Conservation (phyloP, 208 protist genomes). For the Crithidia thermophila region DNA sequence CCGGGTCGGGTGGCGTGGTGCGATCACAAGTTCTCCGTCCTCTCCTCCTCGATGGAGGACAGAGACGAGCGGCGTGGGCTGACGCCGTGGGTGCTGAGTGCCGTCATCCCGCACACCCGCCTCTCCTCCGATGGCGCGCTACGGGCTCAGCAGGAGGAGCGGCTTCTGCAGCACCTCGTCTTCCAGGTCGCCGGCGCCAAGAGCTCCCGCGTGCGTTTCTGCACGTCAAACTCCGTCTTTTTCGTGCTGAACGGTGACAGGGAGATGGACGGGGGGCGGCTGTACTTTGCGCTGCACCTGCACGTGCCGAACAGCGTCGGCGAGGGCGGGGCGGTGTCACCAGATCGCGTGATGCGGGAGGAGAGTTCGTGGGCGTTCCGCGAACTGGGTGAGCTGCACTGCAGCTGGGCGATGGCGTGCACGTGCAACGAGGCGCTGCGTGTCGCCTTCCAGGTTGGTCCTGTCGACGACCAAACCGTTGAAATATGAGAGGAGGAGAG, state of each 20-base stretch:
- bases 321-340: neutral
- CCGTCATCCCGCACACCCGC: conserved; percentile 57
- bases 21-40: conserved; percentile 46
- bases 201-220: conserved; percentile 40
- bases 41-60: conserved; percentile 31
- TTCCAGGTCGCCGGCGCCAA: conserved; percentile 54
- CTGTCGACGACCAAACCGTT: neutral
- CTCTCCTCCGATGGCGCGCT: conserved; percentile 28
- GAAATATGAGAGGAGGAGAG: neutral
- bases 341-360: conserved; percentile 19
- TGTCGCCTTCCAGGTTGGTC: conserved; percentile 32
- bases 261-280: conserved; percentile 63
- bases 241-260: conserved; percentile 58
- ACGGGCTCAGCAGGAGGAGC: conserved; percentile 40
- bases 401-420: conserved; percentile 60
- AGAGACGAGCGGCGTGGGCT: conserved; percentile 38
- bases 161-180: conserved; percentile 53
- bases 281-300: conserved; percentile 76
- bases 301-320: conserved; percentile 18
- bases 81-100: conserved; percentile 76
- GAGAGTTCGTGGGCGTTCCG: conserved; percentile 52
- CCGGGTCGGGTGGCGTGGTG: conserved; percentile 61
- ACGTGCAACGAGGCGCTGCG: conserved; percentile 64
- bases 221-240: conserved; percentile 45
- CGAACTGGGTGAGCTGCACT: conserved; percentile 50